Conservation (phyloP, 176 grass and related monocot genomes). For the Zoysia pacifica region DNA sequence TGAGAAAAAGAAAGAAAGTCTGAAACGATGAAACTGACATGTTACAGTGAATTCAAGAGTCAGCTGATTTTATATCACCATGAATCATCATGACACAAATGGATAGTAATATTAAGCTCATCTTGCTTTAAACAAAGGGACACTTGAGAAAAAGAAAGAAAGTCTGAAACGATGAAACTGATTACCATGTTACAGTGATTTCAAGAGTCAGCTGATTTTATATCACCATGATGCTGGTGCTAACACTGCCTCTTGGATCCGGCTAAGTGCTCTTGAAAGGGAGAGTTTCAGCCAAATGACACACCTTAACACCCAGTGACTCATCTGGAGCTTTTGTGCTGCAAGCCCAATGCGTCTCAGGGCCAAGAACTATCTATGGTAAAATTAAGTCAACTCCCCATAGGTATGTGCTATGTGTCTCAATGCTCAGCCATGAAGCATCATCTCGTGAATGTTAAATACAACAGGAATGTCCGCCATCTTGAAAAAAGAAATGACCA, state of each 20-base stretch:
- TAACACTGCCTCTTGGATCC: constrained; percentile 4
- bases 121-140: neutral
- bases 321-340: neutral
- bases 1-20: neutral
- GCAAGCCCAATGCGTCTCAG: neutral
- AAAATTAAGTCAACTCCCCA: neutral
- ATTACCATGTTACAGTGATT: constrained; percentile 28
- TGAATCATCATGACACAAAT: no score
- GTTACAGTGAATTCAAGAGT: constrained; percentile 7
- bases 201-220: constrained; percentile 27
- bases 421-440: constrained; percentile 18
- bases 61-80: constrained; percentile 38
- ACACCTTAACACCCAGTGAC: neutral
- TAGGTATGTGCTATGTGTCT: neutral
- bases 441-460: constrained; percentile 17
- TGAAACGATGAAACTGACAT: neutral
- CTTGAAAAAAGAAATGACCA: constrained; percentile 7
- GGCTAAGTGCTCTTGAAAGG: constrained; percentile 2
- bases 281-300: neutral
- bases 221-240: neutral
- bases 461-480: constrained; percentile 15
- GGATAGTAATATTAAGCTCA: no score
- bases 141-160: neutral
- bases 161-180: neutral
- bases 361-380: neutral